Conservation (phyloP, 2,329 filamentous ascomycete species). For the Lomentospora prolificans region DNA sequence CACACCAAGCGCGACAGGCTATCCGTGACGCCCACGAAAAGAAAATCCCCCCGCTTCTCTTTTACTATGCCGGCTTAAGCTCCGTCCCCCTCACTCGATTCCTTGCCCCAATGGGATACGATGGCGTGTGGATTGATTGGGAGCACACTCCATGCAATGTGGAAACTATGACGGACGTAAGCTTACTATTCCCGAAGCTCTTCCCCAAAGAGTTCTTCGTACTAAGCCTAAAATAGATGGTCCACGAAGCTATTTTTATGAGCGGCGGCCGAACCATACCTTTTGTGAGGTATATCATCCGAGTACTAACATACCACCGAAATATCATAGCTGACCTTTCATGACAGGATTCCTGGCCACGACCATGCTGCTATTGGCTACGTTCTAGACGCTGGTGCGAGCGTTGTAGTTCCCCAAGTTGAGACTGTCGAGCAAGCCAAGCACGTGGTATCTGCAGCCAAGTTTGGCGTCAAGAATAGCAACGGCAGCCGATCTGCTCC, state of each 20-base stretch:
- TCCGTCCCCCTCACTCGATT: constrained; percentile 28
- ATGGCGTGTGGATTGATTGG: constrained; percentile 37
- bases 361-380: constrained; percentile 35
- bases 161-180: constrained; percentile 37
- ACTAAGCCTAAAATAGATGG: constrained; percentile 20
- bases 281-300: constrained; percentile 33
- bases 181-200: not conserved
- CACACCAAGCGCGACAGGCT: constrained; percentile 32
- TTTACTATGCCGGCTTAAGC: constrained; percentile 30
- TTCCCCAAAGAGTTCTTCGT: not conserved
- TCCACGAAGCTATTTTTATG: constrained; percentile 36
- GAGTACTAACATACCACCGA: constrained; percentile 16
- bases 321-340: no score
- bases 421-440: constrained; percentile 36
- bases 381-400: constrained; percentile 38
- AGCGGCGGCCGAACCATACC: constrained; percentile 34
- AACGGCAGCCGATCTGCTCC: constrained; percentile 34
- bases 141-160: constrained; percentile 34
- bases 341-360: not conserved
- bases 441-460: constrained; percentile 30
- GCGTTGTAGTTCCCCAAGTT: constrained; percentile 35
- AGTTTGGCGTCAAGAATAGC: constrained; percentile 27
- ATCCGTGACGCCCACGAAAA: constrained; percentile 34
- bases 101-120: constrained; percentile 31
- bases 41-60: constrained; percentile 32